Conservation (phyloP, 129 eudicot species). For the Tanacetum coccineum region DNA sequence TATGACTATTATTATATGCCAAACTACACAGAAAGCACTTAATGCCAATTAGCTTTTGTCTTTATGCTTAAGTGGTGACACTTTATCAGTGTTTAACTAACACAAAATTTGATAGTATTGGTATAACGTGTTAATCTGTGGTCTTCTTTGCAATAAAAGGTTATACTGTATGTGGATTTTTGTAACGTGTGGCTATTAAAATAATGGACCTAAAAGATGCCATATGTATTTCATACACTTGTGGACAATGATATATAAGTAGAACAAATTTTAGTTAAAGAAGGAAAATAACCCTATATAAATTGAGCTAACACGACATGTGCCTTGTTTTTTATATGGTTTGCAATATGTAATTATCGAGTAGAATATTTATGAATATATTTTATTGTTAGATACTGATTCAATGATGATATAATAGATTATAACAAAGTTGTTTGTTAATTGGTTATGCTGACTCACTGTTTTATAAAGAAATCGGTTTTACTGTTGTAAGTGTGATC, state of each 20-base stretch:
- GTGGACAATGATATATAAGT: not conserved
- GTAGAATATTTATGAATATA: not conserved
- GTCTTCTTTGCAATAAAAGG: not conserved
- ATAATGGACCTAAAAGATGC: conserved; percentile 12
- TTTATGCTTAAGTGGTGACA: not conserved
- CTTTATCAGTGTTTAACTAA: not conserved
- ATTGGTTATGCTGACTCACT: not conserved
- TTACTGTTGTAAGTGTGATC: not conserved
- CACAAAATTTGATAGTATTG: not conserved
- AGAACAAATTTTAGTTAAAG: not conserved
- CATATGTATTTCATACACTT: conserved; percentile 4
- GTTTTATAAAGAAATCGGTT: not conserved
- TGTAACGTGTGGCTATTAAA: conserved; percentile 12
- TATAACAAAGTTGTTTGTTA: not conserved
- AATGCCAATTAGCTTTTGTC: conserved; percentile 2
- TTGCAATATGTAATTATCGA: not conserved
- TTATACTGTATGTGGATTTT: not conserved
- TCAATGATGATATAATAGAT: not conserved
- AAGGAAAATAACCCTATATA: not conserved
- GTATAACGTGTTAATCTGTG: not conserved
- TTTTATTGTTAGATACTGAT: conserved; percentile 12
- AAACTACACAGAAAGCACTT: not conserved
- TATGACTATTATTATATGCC: not conserved
- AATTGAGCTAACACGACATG: not conserved
- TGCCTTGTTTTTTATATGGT: not conserved